Conservation (phyloP, 2,329 filamentous ascomycete species). For the Trichoderma sp. region DNA sequence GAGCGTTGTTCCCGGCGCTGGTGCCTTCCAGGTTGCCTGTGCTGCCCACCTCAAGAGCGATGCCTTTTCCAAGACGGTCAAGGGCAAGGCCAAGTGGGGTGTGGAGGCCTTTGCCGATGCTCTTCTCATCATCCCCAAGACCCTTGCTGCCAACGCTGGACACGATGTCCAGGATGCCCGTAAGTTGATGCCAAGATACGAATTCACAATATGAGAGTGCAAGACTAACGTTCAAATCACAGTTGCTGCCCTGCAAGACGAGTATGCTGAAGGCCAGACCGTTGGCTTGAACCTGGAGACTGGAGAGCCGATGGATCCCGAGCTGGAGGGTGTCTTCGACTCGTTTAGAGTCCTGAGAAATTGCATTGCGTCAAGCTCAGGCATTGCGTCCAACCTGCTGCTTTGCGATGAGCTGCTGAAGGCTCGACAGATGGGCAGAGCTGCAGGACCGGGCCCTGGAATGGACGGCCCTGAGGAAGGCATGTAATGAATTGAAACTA, state of each 20-base stretch:
- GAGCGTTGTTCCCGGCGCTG: constrained; percentile 89
- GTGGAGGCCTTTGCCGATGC: constrained; percentile 94
- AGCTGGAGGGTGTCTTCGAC: constrained; percentile 89
- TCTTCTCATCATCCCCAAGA: constrained; percentile 94
- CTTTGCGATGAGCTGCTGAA: constrained; percentile 97
- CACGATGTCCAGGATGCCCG: constrained; percentile 94
- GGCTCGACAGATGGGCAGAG: constrained; percentile 86
- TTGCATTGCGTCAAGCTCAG: constrained; percentile 87
- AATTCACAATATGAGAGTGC: neutral
- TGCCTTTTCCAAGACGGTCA: constrained; percentile 82
- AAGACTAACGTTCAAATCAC: constrained; percentile 22
- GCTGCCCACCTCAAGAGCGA: constrained; percentile 84
- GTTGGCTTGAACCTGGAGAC: constrained; percentile 84
- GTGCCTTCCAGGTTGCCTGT: constrained; percentile 93
- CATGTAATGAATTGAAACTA: constrained; percentile 41
- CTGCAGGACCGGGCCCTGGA: constrained; percentile 59
- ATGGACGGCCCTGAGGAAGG: constrained; percentile 60
- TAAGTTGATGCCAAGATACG: constrained; percentile 48
- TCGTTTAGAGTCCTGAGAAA: constrained; percentile 94
- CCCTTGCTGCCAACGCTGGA: constrained; percentile 89
- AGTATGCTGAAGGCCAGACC: constrained; percentile 75
- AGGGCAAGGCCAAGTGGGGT: constrained; percentile 97
- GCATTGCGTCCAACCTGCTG: constrained; percentile 91
- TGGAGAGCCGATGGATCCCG: constrained; percentile 92
- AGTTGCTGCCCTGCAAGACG: constrained; percentile 87